phyloP scores from a whole-genome alignment of 805 yeast genomes.

The Cyberlindnera samutprakarnensis region DNA sequence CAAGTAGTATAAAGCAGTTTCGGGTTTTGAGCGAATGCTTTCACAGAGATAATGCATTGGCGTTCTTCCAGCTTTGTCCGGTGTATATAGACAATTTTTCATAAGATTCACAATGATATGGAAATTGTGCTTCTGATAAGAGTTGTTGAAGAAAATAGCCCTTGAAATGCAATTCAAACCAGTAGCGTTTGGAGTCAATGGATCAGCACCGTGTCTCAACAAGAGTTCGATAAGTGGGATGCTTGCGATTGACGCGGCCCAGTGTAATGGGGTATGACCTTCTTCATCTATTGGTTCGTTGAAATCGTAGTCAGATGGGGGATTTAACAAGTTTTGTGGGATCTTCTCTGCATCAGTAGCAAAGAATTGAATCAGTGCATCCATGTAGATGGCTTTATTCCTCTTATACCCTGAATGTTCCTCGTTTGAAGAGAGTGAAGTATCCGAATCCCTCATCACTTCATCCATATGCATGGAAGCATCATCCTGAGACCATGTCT shows the following conservation, averaged over 20 bases:
- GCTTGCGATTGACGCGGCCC: conserved; percentile 81
- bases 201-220: conserved; percentile 55
- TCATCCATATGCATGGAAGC: conserved; percentile 24
- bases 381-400: conserved; percentile 30
- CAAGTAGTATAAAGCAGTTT: conserved; percentile 49
- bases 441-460: conserved; percentile 29
- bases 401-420: conserved; percentile 7
- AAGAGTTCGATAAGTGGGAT: conserved; percentile 50
- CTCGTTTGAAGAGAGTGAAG: conserved; percentile 32
- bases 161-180: conserved; percentile 71
- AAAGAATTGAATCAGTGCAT: conserved; percentile 41
- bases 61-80: conserved; percentile 65
- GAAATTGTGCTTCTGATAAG: conserved; percentile 57
- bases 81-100: conserved; percentile 59
- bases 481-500: conserved; percentile 27
- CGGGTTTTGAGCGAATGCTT: conserved; percentile 39
- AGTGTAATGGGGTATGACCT: conserved; percentile 75
- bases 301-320: conserved; percentile 58
- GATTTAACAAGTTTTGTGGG: conserved; percentile 35
- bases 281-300: conserved; percentile 69
- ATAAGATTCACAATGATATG: conserved; percentile 50
- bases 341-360: conserved; percentile 28
- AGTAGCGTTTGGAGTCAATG: conserved; percentile 39
- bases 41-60: conserved; percentile 66
- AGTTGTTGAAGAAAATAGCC: conserved; percentile 62